Evolutionary conservation across 257 asterid genomes (phyloP).

Genomic region (Solanum arcanum): DNA sequence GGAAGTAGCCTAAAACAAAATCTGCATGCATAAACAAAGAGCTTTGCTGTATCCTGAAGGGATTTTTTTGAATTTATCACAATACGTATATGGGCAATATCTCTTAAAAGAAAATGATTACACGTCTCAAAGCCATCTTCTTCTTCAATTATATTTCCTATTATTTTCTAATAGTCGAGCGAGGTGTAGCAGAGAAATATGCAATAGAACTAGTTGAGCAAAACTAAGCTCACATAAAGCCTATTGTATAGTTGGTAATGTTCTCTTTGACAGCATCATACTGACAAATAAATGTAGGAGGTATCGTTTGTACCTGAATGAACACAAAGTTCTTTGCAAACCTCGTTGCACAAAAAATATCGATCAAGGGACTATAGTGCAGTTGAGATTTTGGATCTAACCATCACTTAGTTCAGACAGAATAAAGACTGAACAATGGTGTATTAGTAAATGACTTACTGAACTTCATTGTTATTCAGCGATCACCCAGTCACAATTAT

Average conservation of each 20-base stretch:
- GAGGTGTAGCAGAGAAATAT: background rate
- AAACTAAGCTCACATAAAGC: background rate
- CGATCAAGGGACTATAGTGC: background rate
- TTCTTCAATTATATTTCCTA: background rate
- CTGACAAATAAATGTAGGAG: background rate
- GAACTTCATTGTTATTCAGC: constrained; percentile 10
- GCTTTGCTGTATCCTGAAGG: no score
- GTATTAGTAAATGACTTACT: background rate
- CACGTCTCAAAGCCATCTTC: background rate
- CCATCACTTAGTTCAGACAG: background rate
- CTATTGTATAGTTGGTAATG: background rate
- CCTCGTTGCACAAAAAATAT: background rate
- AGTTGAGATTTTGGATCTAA: background rate
- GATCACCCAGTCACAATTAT: constrained; percentile 28
- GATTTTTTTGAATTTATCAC: no score
- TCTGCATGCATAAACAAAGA: no score
- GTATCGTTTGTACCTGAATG: background rate
- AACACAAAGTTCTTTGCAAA: background rate
- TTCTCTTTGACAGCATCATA: background rate
- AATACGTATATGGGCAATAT: background rate
- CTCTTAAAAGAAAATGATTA: background rate
- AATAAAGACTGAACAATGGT: background rate
- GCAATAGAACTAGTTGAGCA: background rate
- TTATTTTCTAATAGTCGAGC: background rate
- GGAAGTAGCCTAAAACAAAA: no score